Percentiles rank a stretch among this genome's conserved stretches.
These are phyloP conservation scores for Colletotrichum sp. DNA, from an alignment of 2,329 filamentous ascomycete genomes.

Conservation along the genomic window DNA sequence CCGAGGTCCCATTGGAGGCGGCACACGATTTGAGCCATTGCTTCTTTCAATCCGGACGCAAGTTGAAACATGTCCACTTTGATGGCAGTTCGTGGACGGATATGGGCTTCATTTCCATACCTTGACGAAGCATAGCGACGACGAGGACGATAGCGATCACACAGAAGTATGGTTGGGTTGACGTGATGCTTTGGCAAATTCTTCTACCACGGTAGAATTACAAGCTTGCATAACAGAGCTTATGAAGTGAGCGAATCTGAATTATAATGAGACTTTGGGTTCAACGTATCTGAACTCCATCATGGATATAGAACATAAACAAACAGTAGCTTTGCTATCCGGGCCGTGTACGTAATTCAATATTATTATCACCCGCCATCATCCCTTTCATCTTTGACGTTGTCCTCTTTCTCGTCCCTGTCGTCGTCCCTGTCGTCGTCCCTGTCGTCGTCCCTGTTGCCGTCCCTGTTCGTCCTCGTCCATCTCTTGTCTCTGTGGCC, in stretches of 20 bases:
- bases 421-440: no score
- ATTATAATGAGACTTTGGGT: neutral
- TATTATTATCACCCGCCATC: neutral
- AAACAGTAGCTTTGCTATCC: neutral
- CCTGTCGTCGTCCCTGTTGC: neutral
- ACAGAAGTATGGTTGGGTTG: neutral
- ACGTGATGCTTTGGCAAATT: neutral
- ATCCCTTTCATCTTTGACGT: neutral
- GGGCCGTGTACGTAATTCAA: neutral
- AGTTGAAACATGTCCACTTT: slow-evolving; percentile 12
- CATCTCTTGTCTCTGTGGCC: neutral
- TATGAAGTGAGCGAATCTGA: neutral
- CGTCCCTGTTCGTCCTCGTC: neutral
- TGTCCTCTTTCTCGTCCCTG: neutral
- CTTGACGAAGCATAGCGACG: neutral
- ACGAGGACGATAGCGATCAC: neutral
- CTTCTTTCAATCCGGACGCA: slow-evolving; percentile 12
- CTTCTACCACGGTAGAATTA: neutral
- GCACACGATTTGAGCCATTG: slow-evolving; percentile 15
- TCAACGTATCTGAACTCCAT: neutral
- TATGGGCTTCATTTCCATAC: slow-evolving; percentile 11
- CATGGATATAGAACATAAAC: neutral
- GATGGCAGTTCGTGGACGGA: slow-evolving; percentile 12
- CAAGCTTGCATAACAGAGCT: neutral
- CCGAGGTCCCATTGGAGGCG: neutral